A percentile compares a stretch with the other conserved stretches of the same genome.
These are phyloP conservation scores for Fusarium continuum DNA, from an alignment of 2,329 filamentous ascomycete genomes.

Conservation along the genomic window DNA sequence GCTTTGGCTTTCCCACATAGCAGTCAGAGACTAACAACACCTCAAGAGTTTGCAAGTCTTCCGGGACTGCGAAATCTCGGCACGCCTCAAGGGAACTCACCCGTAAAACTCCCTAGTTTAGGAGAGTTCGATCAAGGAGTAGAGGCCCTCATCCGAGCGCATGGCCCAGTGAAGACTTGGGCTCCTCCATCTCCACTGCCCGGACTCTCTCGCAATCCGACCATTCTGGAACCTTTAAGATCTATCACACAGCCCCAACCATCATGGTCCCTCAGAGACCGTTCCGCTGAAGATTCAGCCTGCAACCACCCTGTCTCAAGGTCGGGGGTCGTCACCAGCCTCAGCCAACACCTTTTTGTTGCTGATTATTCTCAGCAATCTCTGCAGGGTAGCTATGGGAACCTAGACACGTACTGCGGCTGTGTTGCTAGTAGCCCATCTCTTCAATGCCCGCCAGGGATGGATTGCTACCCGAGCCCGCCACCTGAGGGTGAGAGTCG, in stretches of 20 bases:
- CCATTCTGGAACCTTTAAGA: conserved; percentile 37
- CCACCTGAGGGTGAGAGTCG: conserved; percentile 50
- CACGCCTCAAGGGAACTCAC: conserved; percentile 26
- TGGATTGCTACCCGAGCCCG: conserved; percentile 49
- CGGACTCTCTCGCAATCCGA: conserved; percentile 34
- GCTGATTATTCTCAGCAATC: conserved; percentile 31
- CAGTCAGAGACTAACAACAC: conserved; percentile 35
- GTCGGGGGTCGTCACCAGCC: conserved; percentile 22
- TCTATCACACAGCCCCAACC: conserved; percentile 14
- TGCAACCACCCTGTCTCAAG: conserved; percentile 18
- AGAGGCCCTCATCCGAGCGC: conserved; percentile 47
- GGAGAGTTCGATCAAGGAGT: conserved; percentile 52
- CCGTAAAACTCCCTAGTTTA: conserved; percentile 48
- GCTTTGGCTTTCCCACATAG: conserved; percentile 4
- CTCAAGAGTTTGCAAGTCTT: conserved; percentile 41
- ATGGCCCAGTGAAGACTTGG: conserved; percentile 44
- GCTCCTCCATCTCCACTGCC: conserved; percentile 45
- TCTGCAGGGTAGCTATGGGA: conserved; percentile 30
- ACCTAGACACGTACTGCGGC: conserved; percentile 35
- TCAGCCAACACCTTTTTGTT: conserved; percentile 32
- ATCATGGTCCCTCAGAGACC: conserved; percentile 29
- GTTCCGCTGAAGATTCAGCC: conserved; percentile 9
- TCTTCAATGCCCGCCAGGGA: conserved; percentile 29
- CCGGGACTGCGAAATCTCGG: conserved; percentile 32
- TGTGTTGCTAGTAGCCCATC: conserved; percentile 39